Conservation (phyloP, 768 basidiomycete genomes). For the Leccinum subgranulosum region DNA sequence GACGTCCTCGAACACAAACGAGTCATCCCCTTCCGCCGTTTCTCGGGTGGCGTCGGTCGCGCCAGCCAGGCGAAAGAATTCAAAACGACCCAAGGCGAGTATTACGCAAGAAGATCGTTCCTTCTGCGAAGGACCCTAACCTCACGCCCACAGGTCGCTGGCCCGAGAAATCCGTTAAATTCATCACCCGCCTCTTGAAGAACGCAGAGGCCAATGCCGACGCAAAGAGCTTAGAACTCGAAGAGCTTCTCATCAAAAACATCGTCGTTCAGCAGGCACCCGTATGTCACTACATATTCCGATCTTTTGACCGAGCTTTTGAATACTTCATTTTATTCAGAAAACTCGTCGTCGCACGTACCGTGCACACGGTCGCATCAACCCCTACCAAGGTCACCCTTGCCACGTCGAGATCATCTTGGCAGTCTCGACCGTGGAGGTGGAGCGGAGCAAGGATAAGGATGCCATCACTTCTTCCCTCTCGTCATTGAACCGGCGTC, state of each 20-base stretch:
- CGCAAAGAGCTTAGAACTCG: slow-evolving; percentile 91
- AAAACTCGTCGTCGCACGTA: slow-evolving; percentile 99
- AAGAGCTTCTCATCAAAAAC: slow-evolving; percentile 92
- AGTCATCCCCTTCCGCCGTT: slow-evolving; percentile 94
- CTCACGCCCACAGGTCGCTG: slow-evolving; percentile 74
- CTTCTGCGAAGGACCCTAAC: not conserved
- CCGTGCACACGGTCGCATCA: slow-evolving; percentile 96
- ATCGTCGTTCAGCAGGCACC: slow-evolving; percentile 99
- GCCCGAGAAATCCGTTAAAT: slow-evolving; percentile 98
- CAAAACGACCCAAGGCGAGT: slow-evolving; percentile 91
- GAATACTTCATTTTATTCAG: slow-evolving; percentile 35
- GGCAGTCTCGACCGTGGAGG: slow-evolving; percentile 70
- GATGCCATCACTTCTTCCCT: slow-evolving; percentile 48
- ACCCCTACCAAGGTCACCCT: slow-evolving; percentile 98
- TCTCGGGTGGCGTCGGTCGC: slow-evolving; percentile 92
- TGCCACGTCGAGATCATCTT: slow-evolving; percentile 96
- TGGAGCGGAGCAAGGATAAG: slow-evolving; percentile 91
- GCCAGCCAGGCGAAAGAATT: slow-evolving; percentile 95
- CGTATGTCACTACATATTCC: slow-evolving; percentile 45
- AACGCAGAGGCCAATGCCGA: slow-evolving; percentile 99
- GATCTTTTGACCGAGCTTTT: not conserved
- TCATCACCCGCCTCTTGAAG: slow-evolving; percentile 92
- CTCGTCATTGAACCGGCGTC: slow-evolving; percentile 76
- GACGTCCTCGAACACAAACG: slow-evolving; percentile 97
- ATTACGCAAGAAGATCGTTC: not conserved